A percentile compares a stretch with the other conserved stretches of the same genome.
These are phyloP conservation scores for Przewalskia tangutica DNA, from an alignment of 257 asterid genomes.

Conservation along the genomic window DNA sequence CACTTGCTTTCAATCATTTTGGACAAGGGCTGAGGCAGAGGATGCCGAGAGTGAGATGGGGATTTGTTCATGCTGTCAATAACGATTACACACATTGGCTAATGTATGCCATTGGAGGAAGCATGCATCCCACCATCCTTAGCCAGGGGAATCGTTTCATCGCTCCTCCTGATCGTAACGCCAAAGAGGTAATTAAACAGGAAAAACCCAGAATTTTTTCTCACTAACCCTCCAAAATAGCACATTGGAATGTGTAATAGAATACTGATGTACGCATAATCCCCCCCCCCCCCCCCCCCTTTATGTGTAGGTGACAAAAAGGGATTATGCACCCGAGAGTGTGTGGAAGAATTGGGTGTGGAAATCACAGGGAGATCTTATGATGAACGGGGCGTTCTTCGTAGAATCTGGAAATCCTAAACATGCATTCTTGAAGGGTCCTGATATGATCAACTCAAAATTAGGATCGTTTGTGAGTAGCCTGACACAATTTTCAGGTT, in stretches of 20 bases:
- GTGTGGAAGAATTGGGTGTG: constrained; percentile 74
- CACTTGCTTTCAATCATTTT: constrained; percentile 56
- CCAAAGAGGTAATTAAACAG: constrained; percentile 45
- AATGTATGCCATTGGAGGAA: constrained; percentile 76
- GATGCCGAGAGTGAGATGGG: constrained; percentile 52
- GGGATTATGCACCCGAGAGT: constrained; percentile 42
- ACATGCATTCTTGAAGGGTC: constrained; percentile 24
- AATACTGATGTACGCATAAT: no score
- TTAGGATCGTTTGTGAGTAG: constrained; percentile 31
- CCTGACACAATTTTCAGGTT: constrained; percentile 42
- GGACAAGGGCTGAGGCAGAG: constrained; percentile 49
- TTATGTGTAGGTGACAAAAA: constrained; percentile 51
- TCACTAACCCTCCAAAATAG: neutral
- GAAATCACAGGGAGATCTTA: constrained; percentile 64
- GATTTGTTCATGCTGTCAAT: constrained; percentile 47
- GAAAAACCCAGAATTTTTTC: neutral
- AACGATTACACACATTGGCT: constrained; percentile 50
- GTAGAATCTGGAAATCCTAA: constrained; percentile 51
- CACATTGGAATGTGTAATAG: neutral
- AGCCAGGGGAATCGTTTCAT: constrained; percentile 53
- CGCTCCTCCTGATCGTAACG: constrained; percentile 34
- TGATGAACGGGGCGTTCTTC: constrained; percentile 73
- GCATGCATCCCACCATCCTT: constrained; percentile 41
- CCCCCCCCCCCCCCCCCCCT: no score
- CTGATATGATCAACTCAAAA: constrained; percentile 29